phyloP scores from a whole-genome alignment of 148 eudicot genomes.

The Gaultheria prostrata region DNA sequence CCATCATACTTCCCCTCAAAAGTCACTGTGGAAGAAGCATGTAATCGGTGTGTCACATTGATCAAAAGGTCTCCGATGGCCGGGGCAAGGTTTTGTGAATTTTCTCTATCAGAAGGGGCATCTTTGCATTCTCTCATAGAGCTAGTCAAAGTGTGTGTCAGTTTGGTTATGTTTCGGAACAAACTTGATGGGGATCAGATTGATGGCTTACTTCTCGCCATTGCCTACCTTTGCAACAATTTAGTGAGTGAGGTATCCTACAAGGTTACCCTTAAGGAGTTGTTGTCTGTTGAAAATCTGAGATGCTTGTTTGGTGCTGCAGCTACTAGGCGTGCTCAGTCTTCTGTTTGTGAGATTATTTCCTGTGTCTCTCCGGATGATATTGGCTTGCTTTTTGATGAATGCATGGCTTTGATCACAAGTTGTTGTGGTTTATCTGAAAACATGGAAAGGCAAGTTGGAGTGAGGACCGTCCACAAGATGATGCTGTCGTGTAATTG shows the following conservation, averaged over 20 bases:
- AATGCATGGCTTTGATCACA: constrained; percentile 59
- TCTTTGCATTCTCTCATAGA: constrained; percentile 61
- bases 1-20: constrained; percentile 89
- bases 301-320: constrained; percentile 60
- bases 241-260: constrained; percentile 46
- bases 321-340: constrained; percentile 41
- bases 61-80: constrained; percentile 82
- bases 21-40: constrained; percentile 68
- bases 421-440: constrained; percentile 51
- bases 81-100: constrained; percentile 93
- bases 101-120: constrained; percentile 73
- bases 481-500: constrained; percentile 66
- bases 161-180: constrained; percentile 37
- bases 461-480: constrained; percentile 81
- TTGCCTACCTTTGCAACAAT: constrained; percentile 55
- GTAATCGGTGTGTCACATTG: constrained; percentile 70
- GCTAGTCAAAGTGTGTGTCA: constrained; percentile 52
- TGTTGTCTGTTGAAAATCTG: constrained; percentile 60
- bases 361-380: constrained; percentile 47
- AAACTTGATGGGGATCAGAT: constrained; percentile 38
- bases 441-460: constrained; percentile 55
- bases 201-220: constrained; percentile 65
- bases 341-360: constrained; percentile 64
- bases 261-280: constrained; percentile 41
- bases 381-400: constrained; percentile 48